These are phyloP conservation scores for Chenopodium suecicum DNA, from an alignment of 148 eudicot species.

Conservation along the genomic window DNA sequence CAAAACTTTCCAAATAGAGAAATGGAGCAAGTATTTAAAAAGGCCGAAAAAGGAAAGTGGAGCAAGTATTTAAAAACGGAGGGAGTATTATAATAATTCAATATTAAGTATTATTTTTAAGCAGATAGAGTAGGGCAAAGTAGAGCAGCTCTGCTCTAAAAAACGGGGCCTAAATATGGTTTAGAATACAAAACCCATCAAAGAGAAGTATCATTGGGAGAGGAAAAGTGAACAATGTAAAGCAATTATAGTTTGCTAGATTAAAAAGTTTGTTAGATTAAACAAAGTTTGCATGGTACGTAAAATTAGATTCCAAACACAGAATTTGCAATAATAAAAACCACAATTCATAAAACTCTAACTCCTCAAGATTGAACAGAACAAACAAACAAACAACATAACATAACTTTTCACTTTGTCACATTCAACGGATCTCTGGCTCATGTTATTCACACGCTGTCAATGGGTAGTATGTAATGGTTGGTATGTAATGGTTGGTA, in stretches of 20 bases:
- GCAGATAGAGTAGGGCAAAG: too few relatives aligned
- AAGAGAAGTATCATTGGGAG: neutral
- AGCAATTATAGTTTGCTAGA: neutral
- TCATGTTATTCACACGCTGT: conserved; percentile 2
- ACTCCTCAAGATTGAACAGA: neutral
- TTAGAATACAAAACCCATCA: neutral
- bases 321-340: neutral
- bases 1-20: too few relatives aligned
- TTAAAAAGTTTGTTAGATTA: neutral
- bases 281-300: neutral
- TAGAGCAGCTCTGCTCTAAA: too few relatives aligned
- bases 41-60: too few relatives aligned
- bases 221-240: neutral
- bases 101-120: too few relatives aligned
- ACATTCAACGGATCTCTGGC: neutral
- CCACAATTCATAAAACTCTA: neutral
- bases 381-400: neutral
- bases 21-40: too few relatives aligned
- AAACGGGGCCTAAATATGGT: too few relatives aligned
- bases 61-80: too few relatives aligned
- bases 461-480: neutral
- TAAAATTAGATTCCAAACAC: neutral
- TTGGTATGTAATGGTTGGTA: neutral
- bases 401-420: neutral
- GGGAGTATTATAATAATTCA: too few relatives aligned